Percentiles rank a stretch among this genome's conserved stretches.
Conservation (phyloP, 768 basidiomycete species). For the Tulasnella sp. region DNA sequence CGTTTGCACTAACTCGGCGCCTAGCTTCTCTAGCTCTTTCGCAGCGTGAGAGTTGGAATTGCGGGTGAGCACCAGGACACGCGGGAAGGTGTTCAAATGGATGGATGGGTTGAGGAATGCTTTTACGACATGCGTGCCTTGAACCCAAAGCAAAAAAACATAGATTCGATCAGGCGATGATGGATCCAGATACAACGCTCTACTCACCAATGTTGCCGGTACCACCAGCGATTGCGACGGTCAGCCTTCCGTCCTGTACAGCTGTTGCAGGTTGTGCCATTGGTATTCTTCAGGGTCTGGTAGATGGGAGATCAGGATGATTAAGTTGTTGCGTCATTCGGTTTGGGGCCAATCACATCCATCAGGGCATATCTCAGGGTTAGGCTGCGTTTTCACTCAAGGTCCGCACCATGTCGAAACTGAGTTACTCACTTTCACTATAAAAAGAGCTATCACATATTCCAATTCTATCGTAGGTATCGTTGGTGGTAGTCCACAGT, state of each 20-base stretch:
- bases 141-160: background rate
- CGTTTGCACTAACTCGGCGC: background rate
- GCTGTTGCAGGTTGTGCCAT: too few relatives aligned
- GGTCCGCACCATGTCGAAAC: too few relatives aligned
- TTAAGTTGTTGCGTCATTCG: too few relatives aligned
- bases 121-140: background rate
- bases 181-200: background rate
- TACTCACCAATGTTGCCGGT: background rate
- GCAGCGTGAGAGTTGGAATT: background rate
- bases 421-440: too few relatives aligned
- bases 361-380: too few relatives aligned
- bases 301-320: too few relatives aligned
- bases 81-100: background rate
- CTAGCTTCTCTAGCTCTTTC: background rate
- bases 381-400: too few relatives aligned
- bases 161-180: background rate
- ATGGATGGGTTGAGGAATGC: background rate
- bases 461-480: too few relatives aligned
- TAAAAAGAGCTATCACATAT: too few relatives aligned
- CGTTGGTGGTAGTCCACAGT: too few relatives aligned
- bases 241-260: background rate
- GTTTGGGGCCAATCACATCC: too few relatives aligned
- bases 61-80: background rate
- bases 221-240: constrained; percentile 4
- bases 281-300: too few relatives aligned